Base-by-base conservation (phyloP, 2,329 filamentous ascomycete genomes). In the Exserohilum rostratum region DNA sequence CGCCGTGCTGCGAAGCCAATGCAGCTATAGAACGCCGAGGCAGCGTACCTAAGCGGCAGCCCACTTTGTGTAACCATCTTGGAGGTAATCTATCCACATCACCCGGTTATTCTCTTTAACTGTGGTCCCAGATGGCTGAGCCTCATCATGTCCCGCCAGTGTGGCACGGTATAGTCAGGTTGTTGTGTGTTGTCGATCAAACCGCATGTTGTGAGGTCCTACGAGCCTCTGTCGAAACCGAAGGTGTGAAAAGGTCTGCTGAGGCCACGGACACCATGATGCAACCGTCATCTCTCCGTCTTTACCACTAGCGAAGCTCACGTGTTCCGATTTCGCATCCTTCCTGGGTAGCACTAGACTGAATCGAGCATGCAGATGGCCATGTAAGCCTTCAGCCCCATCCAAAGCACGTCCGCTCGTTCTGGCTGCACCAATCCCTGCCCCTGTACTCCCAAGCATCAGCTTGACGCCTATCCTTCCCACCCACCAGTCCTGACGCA, bases 331-430 rank as follows among this genome's bases (percentile, higher is more conserved):
- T 57, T 45, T 58, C 60, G 65, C 62, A 68, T 52, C 54, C 55
- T 55, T 56, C 44, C 34, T 50, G 48, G 51, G 46, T 52, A 39
- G 49, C 56, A 57, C 69, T 68, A 71, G 55, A 45, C 68, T 50
- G 27, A 30, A 68, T 62, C 52, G 50, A 61, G 61, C 45, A 58
- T 65, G 58, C 55, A 52, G 50, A 48, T 60, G 56, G 48, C 60
- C 61, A 37, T 50, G 70, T 72, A 68, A 71, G 69, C 70, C 66
- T 63, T 73, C 69, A 73, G 70, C 70, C 68, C 69, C 68, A 67
- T 61, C 58, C 57, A 61, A 61, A 66, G 43, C 53, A 67, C 56
- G 53, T 63, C 65, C 62, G 57, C 60, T 58, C 60, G 58, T 60
- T 55, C 57, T 61, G 52, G 62, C 62, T 70, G 68, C 70, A 73